A percentile compares a stretch with the other conserved stretches of the same genome.
Evolutionary conservation across 1,139 yeast genomes (phyloP).

Genomic region (Suhomyces kunorum): DNA sequence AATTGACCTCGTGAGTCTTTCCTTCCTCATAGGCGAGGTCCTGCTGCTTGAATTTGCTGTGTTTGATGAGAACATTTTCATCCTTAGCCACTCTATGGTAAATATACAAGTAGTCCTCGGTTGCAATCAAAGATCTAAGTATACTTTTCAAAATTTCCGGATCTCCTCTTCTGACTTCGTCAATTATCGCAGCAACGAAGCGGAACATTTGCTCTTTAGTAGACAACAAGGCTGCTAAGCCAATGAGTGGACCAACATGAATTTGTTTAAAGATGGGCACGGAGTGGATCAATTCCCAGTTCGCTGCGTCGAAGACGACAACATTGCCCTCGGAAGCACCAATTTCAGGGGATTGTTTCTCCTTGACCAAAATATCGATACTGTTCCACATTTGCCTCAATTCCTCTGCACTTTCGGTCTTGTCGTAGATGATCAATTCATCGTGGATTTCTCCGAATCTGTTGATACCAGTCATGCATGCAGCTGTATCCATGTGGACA

Average conservation of each 20-base stretch:
- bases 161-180: conserved; percentile 23
- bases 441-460: conserved; percentile 63
- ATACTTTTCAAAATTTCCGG: conserved; percentile 19
- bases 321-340: conserved; percentile 9
- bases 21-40: conserved; percentile 4
- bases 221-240: background rate
- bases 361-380: conserved; percentile 64
- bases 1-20: conserved; percentile 13
- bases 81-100: conserved; percentile 28
- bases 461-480: conserved; percentile 88
- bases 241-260: conserved; percentile 4
- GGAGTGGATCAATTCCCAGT: conserved; percentile 32
- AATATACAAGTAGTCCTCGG: conserved; percentile 30
- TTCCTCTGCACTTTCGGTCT: conserved; percentile 55
- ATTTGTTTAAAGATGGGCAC: conserved; percentile 25
- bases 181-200: background rate
- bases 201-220: background rate
- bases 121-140: conserved; percentile 25
- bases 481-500: conserved; percentile 75
- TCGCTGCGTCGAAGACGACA: conserved; percentile 18
- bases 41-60: background rate
- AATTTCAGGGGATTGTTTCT: conserved; percentile 20
- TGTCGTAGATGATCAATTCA: conserved; percentile 60
- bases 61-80: conserved; percentile 8
- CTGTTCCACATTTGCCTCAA: conserved; percentile 50